Evolutionary conservation across 2,329 filamentous ascomycete genomes (phyloP).

Genomic region (Sporothrix variecibatus): DNA sequence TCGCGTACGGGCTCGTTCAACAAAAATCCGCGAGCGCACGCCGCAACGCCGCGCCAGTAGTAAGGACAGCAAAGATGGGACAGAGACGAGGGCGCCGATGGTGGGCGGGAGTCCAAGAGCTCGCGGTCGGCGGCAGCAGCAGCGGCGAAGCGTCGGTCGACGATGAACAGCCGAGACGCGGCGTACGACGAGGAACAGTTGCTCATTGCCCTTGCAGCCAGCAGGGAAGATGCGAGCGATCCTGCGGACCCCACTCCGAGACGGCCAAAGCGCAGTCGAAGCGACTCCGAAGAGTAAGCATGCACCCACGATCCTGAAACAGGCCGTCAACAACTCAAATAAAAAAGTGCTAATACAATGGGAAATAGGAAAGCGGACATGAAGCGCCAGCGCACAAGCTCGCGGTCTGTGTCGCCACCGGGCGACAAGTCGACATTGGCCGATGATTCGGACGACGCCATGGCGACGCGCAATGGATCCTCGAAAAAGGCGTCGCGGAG

Average conservation of each 20-base stretch:
- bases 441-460: constrained; percentile 74
- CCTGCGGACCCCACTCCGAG: constrained; percentile 56
- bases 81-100: constrained; percentile 20
- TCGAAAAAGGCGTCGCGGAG: constrained; percentile 61
- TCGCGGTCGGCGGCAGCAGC: constrained; percentile 54
- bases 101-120: constrained; percentile 27
- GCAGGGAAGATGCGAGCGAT: constrained; percentile 73
- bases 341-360: background rate
- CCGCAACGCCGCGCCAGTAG: constrained; percentile 56
- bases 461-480: constrained; percentile 50
- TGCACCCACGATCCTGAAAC: background rate
- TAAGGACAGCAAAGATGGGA: constrained; percentile 53
- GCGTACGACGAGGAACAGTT: constrained; percentile 96
- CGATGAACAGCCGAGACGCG: constrained; percentile 94
- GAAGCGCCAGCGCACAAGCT: constrained; percentile 84
- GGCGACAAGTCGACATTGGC: constrained; percentile 52
- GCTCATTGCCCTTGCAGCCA: constrained; percentile 88
- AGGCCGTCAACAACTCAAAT: constrained; percentile 11
- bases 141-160: constrained; percentile 81
- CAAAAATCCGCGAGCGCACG: constrained; percentile 61
- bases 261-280: constrained; percentile 79
- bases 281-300: constrained; percentile 94
- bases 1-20: constrained; percentile 66
- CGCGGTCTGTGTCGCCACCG: constrained; percentile 67
- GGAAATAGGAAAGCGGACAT: constrained; percentile 64